Evolutionary conservation across 2,329 filamentous ascomycete genomes (phyloP), one percentile per base, ranked within the genome.

Genomic region (Ophiocordyceps robertsii): DNA sequence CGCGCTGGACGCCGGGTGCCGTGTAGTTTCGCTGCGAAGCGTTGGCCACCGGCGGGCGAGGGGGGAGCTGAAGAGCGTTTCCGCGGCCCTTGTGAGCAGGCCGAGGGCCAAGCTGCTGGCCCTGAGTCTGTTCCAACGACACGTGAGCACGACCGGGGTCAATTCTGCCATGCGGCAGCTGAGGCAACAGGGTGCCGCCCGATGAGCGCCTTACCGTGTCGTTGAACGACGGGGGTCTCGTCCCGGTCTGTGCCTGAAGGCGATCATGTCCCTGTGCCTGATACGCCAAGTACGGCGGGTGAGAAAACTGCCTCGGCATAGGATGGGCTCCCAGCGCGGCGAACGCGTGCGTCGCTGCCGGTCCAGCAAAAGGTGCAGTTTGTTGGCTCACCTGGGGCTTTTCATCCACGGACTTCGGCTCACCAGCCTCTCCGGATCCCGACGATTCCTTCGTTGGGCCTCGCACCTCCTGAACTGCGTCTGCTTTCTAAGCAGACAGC

Each of bases 401-500:
- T n/a, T 33, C 21, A 2, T 35, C 13, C 29, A 14, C n/a, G 2
- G 12, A 13, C 2, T 9, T 24, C 3, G 13, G 19, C 27, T 14
- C 27, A 13, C 10, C 24, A 12, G 30, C 24, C 5, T 17, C 6
- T 4, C 6, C 6, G 5, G 29, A 4, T 16, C 30, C 35, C 7
- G 4, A 21, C 10, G 36, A 30, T 12, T 17, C 33, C 27, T n/a
- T 17, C 14, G 11, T 36, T n/a, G 21, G 24, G 6, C 16, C 31
- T 46, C 38, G 12, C 37, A 29, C n/a, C 30, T 29, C 32, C 32
- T 37, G 41, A 44, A 40, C 38, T 37, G 39, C 27, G 37, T 37
- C 51, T 48, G 48, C 19, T 21, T 46, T 38, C 47, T 50, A 50
- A 16, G 41, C 51, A 52, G 47, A 40, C 41, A 46, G 47, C 36